Evolutionary conservation across 2,329 filamentous ascomycete genomes (phyloP).

Genomic region (Plectosphaerella sp.): DNA sequence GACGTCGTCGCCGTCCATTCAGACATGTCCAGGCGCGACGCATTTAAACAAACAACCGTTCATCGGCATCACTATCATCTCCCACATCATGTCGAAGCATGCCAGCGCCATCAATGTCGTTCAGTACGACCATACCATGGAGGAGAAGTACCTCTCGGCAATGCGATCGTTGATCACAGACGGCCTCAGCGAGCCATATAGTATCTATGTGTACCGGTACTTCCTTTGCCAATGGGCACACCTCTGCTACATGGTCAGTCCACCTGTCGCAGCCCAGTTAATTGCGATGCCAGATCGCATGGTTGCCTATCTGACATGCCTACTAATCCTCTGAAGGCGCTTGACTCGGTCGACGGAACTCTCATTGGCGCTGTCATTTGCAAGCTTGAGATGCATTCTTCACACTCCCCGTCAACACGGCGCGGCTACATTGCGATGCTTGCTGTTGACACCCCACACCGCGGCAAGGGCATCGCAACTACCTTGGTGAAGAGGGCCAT

Average conservation of each 20-base stretch:
- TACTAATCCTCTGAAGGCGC: slow-evolving; percentile 36
- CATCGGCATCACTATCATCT: too few species aligned
- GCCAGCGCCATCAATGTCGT: slow-evolving; percentile 21
- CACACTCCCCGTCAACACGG: slow-evolving; percentile 67
- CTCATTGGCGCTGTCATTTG: slow-evolving; percentile 90
- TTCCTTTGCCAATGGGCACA: slow-evolving; percentile 98
- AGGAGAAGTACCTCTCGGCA: slow-evolving; percentile 67
- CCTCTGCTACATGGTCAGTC: slow-evolving; percentile 83
- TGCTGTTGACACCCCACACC: slow-evolving; percentile 75
- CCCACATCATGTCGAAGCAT: not conserved
- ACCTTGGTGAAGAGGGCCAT: slow-evolving; percentile 85
- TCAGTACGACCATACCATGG: slow-evolving; percentile 58
- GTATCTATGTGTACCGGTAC: slow-evolving; percentile 98
- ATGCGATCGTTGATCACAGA: slow-evolving; percentile 93
- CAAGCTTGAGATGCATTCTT: slow-evolving; percentile 87
- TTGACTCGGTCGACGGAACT: slow-evolving; percentile 53
- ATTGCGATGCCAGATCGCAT: not conserved
- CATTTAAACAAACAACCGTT: too few species aligned
- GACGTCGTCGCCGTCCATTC: too few species aligned
- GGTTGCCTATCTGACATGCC: not conserved
- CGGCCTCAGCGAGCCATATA: slow-evolving; percentile 96
- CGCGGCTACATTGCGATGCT: slow-evolving; percentile 98
- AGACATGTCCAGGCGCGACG: too few species aligned
- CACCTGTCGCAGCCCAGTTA: not conserved
- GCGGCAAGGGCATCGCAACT: slow-evolving; percentile 84